Conservation (phyloP, 108 stramenopile species). For the Conticribra guillardii region DNA sequence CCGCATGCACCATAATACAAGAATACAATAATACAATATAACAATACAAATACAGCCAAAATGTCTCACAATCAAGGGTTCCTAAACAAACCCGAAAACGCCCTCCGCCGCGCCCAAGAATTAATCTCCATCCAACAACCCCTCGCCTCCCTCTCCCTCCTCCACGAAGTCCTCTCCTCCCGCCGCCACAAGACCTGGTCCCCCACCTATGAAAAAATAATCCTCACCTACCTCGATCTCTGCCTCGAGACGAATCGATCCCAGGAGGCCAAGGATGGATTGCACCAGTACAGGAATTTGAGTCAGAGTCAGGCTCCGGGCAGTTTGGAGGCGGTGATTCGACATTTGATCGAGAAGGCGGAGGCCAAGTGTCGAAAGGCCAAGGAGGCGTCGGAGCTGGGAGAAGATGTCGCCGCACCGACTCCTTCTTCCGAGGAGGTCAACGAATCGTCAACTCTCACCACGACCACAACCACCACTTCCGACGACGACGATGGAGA, state of each 20-base stretch:
- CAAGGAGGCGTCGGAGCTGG: slow-evolving; percentile 67
- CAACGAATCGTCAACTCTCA: too few species aligned
- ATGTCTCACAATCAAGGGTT: slow-evolving; percentile 23
- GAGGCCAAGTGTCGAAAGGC: slow-evolving; percentile 81
- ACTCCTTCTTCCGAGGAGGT: too few species aligned
- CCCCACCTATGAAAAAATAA: slow-evolving; percentile 93
- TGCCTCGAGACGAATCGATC: slow-evolving; percentile 88
- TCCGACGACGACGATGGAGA: slow-evolving; percentile 50
- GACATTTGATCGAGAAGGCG: slow-evolving; percentile 83
- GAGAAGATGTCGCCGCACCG: slow-evolving; percentile 19
- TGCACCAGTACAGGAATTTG: slow-evolving; percentile 98
- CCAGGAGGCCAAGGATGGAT: slow-evolving; percentile 96
- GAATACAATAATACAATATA: too few species aligned
- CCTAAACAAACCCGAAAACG: slow-evolving; percentile 21
- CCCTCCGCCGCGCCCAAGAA: slow-evolving; percentile 23
- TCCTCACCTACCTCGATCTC: slow-evolving; percentile 91
- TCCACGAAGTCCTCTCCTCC: slow-evolving; percentile 80
- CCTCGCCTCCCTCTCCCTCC: slow-evolving; percentile 64
- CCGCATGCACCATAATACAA: too few species aligned
- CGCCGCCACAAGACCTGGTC: slow-evolving; percentile 93
- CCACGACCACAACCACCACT: slow-evolving; percentile 9
- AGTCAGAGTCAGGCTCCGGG: slow-evolving; percentile 92
- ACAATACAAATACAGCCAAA: too few species aligned
- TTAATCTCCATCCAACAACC: slow-evolving; percentile 70
- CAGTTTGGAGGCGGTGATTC: slow-evolving; percentile 93